A percentile compares a stretch with the other conserved stretches of the same genome.
Evolutionary conservation across 169 alveolate genomes (phyloP).

Genomic region (Sarcocystis neurona): DNA sequence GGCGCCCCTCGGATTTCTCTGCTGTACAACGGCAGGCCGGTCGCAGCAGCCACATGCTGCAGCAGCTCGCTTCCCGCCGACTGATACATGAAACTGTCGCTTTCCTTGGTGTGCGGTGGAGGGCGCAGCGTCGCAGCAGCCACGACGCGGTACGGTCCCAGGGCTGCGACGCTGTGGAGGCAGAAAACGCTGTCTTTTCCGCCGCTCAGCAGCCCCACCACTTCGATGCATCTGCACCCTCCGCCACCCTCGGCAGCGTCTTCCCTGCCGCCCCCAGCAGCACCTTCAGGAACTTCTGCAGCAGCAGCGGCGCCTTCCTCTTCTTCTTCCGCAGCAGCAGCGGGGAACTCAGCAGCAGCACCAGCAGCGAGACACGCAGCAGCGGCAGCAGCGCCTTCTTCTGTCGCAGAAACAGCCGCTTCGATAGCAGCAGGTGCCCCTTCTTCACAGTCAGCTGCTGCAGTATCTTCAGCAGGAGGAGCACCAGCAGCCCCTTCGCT

Average conservation of each 20-base stretch:
- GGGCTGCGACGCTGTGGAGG: slow-evolving; percentile 68
- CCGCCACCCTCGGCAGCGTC: neutral
- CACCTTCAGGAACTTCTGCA: too few species aligned
- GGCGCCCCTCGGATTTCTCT: slow-evolving; percentile 75
- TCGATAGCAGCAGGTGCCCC: too few species aligned
- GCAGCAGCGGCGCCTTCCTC: too few species aligned
- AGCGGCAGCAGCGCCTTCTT: too few species aligned
- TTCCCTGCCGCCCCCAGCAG: too few species aligned
- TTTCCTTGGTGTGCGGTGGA: slow-evolving; percentile 37
- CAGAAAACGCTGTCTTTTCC: slow-evolving; percentile 86
- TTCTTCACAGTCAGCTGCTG: too few species aligned
- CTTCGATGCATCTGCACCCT: slow-evolving; percentile 53
- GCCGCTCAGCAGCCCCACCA: slow-evolving; percentile 86
- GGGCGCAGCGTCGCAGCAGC: slow-evolving; percentile 70
- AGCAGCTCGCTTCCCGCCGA: slow-evolving; percentile 93
- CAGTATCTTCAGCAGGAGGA: too few species aligned
- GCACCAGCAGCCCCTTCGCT: too few species aligned
- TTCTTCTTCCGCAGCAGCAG: too few species aligned
- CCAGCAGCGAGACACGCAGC: too few species aligned
- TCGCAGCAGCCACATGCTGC: slow-evolving; percentile 88
- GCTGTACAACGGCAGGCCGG: slow-evolving; percentile 55
- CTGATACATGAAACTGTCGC: slow-evolving; percentile 81
- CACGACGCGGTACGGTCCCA: slow-evolving; percentile 68
- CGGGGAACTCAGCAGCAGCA: too few species aligned
- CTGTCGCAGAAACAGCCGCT: too few species aligned